Conservation (phyloP, 495 filamentous ascomycete species). For the Lasiosphaeris hirsuta region DNA sequence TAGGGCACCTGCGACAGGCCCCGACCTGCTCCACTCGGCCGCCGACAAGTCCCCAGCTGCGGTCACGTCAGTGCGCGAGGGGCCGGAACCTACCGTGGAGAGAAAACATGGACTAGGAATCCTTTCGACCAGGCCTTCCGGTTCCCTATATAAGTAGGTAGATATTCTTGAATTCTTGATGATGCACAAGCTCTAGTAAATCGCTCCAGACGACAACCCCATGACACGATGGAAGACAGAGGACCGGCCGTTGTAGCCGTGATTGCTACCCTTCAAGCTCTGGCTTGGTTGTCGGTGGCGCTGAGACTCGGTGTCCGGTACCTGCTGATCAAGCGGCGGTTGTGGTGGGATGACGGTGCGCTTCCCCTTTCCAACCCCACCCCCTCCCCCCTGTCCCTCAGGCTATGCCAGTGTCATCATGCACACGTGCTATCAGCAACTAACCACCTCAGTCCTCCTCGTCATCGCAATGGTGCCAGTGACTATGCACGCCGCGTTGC, state of each 20-base stretch:
- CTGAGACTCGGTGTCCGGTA: neutral
- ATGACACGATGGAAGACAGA: slow-evolving; percentile 6
- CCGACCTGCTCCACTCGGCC: neutral
- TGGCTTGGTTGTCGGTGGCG: neutral
- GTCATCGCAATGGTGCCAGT: slow-evolving; percentile 8
- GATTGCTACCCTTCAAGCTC: neutral
- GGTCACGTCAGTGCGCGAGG: neutral
- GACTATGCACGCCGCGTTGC: slow-evolving; percentile 1
- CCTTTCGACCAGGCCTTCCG: neutral
- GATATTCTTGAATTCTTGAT: neutral
- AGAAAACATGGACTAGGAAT: too few species aligned
- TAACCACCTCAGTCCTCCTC: neutral
- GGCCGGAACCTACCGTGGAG: neutral
- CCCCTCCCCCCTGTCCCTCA: neutral
- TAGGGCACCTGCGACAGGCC: neutral
- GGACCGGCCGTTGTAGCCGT: slow-evolving; percentile 1
- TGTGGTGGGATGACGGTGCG: slow-evolving; percentile 7
- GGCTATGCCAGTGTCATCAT: too few species aligned
- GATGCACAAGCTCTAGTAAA: neutral
- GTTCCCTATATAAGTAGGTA: neutral
- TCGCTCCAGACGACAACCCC: neutral
- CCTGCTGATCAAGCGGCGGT: slow-evolving; percentile 5
- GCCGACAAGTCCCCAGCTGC: neutral
- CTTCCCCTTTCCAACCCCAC: neutral
- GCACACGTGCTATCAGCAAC: neutral